Conservation (phyloP, 805 yeast species). For the Zygosaccharomyces lentus region DNA sequence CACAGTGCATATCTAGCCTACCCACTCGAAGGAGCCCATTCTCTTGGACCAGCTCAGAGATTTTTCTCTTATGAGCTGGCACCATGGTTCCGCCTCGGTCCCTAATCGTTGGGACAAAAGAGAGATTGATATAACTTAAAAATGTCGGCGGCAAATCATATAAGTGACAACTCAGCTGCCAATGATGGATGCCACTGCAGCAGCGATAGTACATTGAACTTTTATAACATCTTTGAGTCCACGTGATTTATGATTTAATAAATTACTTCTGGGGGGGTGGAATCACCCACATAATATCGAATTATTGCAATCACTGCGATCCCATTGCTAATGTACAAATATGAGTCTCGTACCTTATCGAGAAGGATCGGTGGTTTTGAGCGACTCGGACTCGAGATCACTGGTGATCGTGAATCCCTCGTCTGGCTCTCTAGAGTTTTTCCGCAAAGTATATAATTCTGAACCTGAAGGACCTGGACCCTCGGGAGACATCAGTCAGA, state of each 20-base stretch:
- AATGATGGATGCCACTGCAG: not conserved
- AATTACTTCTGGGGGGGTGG: not conserved
- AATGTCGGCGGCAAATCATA: not conserved
- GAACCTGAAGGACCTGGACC: constrained; percentile 5
- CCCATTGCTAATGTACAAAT: not conserved
- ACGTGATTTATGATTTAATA: not conserved
- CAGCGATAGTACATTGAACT: not conserved
- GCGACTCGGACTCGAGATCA: constrained; percentile 30
- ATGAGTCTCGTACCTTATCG: constrained; percentile 31
- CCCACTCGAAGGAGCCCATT: not conserved
- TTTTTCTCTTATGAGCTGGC: too few species aligned
- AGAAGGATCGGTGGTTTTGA: constrained; percentile 27
- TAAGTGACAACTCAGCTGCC: not conserved
- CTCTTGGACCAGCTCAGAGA: too few species aligned
- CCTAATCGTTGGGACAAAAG: not conserved
- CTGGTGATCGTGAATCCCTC: constrained; percentile 29
- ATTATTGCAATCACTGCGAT: not conserved
- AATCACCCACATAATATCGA: not conserved
- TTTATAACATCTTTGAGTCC: not conserved
- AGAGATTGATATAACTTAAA: too few species aligned
- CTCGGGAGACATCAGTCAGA: constrained; percentile 2
- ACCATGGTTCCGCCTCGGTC: not conserved
- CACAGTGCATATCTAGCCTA: not conserved
- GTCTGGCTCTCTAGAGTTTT: constrained; percentile 26
- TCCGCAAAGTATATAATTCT: constrained; percentile 16